These are phyloP conservation scores for Marasmius tenuissimus DNA, from an alignment of 1,284 basidiomycete genomes.

Conservation along the genomic window DNA sequence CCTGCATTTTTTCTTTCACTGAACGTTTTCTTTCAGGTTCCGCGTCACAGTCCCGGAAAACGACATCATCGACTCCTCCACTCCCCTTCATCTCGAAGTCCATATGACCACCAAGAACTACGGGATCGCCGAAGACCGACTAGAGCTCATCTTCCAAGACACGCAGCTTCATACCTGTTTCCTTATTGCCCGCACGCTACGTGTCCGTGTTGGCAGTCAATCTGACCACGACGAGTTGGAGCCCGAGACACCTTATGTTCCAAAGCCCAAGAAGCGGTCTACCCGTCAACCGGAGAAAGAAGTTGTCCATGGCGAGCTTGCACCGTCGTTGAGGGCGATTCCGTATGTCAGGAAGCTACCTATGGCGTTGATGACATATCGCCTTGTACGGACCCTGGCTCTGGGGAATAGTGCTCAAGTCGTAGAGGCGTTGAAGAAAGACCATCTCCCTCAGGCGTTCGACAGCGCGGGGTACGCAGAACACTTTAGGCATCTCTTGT, in stretches of 20 bases:
- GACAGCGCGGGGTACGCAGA: conserved; percentile 41
- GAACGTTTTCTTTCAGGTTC: conserved; percentile 6
- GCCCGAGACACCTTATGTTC: conserved; percentile 50
- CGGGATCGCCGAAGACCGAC: conserved; percentile 49
- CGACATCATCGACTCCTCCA: conserved; percentile 24
- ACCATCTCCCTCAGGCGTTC: conserved; percentile 40
- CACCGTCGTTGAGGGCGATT: conserved; percentile 28
- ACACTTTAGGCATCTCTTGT: conserved; percentile 52
- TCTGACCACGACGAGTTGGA: conserved; percentile 48
- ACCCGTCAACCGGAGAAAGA: conserved; percentile 37
- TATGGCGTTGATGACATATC: conserved; percentile 35
- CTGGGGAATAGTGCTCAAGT: conserved; percentile 28
- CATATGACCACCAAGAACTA: conserved; percentile 34
- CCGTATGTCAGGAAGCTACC: conserved; percentile 38
- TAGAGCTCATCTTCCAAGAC: conserved; percentile 44
- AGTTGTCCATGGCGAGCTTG: conserved; percentile 43
- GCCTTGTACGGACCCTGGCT: conserved; percentile 23
- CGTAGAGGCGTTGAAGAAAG: conserved; percentile 23
- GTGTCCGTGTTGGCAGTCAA: conserved; percentile 43
- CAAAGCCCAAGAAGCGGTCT: conserved; percentile 37
- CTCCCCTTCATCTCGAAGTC: conserved; percentile 30
- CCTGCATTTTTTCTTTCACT: neutral
- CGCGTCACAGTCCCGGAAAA: conserved; percentile 9
- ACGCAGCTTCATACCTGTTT: conserved; percentile 37
- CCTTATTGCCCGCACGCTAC: conserved; percentile 41